Evolutionary conservation across 2,329 filamentous ascomycete genomes (phyloP).

Genomic region (Lachnellula cervina): DNA sequence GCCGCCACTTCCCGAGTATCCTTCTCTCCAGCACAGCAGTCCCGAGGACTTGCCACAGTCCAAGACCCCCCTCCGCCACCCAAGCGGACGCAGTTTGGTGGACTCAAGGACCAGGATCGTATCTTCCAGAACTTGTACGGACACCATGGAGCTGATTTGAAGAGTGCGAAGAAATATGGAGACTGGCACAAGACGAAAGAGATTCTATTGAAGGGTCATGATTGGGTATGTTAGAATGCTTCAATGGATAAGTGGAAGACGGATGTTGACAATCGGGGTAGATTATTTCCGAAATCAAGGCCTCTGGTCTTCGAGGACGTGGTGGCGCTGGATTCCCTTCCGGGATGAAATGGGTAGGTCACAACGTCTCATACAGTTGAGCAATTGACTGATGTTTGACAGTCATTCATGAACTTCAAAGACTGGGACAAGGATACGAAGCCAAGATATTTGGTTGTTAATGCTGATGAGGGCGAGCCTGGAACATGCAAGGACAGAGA

Average conservation of each 20-base stretch:
- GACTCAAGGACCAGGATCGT: slow-evolving; percentile 90
- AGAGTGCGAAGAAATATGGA: slow-evolving; percentile 94
- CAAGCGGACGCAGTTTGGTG: slow-evolving; percentile 70
- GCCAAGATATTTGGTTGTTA: slow-evolving; percentile 94
- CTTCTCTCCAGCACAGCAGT: slow-evolving; percentile 46
- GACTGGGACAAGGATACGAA: slow-evolving; percentile 98
- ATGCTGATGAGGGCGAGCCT: slow-evolving; percentile 97
- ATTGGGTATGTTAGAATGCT: slow-evolving; percentile 58
- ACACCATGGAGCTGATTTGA: slow-evolving; percentile 84
- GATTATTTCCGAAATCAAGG: slow-evolving; percentile 97
- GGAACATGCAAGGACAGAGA: slow-evolving; percentile 99
- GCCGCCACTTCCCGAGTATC: slow-evolving; percentile 24
- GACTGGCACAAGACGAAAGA: slow-evolving; percentile 99
- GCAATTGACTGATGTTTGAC: slow-evolving; percentile 19
- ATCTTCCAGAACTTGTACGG: slow-evolving; percentile 99
- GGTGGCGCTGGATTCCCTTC: slow-evolving; percentile 98
- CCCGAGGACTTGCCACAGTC: slow-evolving; percentile 74
- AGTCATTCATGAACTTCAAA: slow-evolving; percentile 99
- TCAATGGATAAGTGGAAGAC: not conserved
- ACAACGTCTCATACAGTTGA: not conserved
- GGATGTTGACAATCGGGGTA: slow-evolving; percentile 30
- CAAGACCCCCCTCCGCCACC: slow-evolving; percentile 64
- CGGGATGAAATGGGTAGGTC: slow-evolving; percentile 93
- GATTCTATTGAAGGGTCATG: slow-evolving; percentile 92
- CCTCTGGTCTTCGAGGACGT: slow-evolving; percentile 89